Evolutionary conservation across 352 stramenopile genomes (phyloP), one percentile per base, ranked within the genome.

Genomic region (Globisporangium solare): DNA sequence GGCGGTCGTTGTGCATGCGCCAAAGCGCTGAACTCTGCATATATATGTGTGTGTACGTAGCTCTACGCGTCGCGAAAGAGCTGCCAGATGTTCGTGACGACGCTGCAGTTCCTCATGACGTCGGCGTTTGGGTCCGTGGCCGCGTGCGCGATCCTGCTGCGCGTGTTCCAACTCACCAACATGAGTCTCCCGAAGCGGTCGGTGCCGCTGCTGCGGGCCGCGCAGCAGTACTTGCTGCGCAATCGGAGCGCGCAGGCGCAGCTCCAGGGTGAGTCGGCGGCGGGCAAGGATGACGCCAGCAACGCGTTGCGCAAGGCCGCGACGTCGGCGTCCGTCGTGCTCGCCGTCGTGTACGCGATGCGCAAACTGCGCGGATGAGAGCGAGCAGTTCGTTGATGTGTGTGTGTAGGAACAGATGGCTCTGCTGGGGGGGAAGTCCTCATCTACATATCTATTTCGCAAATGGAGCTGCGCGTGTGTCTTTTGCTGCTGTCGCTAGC

Each of bases 81-180:
- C 54, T 79, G 83, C 8, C 79, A 64, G 31, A 71, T 79, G 49
- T 78, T 92, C 42, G 39, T 87, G 6, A 69, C 67, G 11, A 72
- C 86, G 47, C 45, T 84, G 18, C 81, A 88, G 56, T 81, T 92
- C 48, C 55, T 79, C 14, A 56, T 73, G 1, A 64, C 79, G 22
- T 89, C 81, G 4, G 73, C 79, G 10, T 51, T 94, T 35, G 85
- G 78, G 39, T 92, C 79, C 0, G 68, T 92, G 27, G 83, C 83
- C 7, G 83, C 74, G 32, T 76, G 70, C 47, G 71, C 78, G 0
- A 67, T 86, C 45, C 66, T 82, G 39, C 53, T 88, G 22, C 78
- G 78, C 15, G 50, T 82, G 8, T 52, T 81, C 50, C 77, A 88
- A 47, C 27, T 83, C n/a, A 51, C 80, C 27, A 70, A 74, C 59